These are phyloP conservation scores for Neodidymelliopsis sp. DNA, from an alignment of 2,329 filamentous ascomycete species.

Conservation along the genomic window DNA sequence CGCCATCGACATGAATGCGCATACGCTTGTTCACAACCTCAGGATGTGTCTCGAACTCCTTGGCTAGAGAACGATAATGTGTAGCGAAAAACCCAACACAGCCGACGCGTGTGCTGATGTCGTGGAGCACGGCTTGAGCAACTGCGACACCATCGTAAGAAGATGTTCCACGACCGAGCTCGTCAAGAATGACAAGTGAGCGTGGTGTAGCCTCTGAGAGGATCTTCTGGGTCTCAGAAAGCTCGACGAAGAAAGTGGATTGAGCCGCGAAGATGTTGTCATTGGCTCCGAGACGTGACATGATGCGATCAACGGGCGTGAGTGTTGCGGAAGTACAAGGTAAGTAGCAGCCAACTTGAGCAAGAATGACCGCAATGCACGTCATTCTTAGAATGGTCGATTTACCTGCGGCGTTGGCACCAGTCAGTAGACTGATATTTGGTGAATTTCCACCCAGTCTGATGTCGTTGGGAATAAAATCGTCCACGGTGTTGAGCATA, in stretches of 20 bases:
- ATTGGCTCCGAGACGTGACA: conserved; percentile 96
- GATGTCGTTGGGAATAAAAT: conserved; percentile 97
- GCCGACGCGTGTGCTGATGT: conserved; percentile 90
- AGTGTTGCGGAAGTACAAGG: conserved; percentile 82
- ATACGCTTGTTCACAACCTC: conserved; percentile 88
- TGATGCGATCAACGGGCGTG: conserved; percentile 94
- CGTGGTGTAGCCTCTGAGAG: conserved; percentile 91
- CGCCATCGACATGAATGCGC: conserved; percentile 92
- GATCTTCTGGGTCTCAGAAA: conserved; percentile 98
- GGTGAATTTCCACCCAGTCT: conserved; percentile 79
- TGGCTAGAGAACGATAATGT: conserved; percentile 92
- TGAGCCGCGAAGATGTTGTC: conserved; percentile 99
- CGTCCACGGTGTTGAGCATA: conserved; percentile 85
- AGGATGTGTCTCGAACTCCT: conserved; percentile 88
- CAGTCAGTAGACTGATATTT: conserved; percentile 91
- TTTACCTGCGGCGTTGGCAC: conserved; percentile 96
- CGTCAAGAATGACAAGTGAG: conserved; percentile 94
- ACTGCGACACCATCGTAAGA: conserved; percentile 97
- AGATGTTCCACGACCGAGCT: conserved; percentile 91
- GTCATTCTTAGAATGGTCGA: conserved; percentile 97
- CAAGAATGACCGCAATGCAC: conserved; percentile 95
- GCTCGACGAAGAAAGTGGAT: conserved; percentile 96
- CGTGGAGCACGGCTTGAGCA: conserved; percentile 95
- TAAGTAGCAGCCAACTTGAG: conserved; percentile 92
- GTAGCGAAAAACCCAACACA: conserved; percentile 97